These are phyloP conservation scores for Papiliotrema terrestris DNA, from an alignment of 1,284 basidiomycete species.

Conservation along the genomic window DNA sequence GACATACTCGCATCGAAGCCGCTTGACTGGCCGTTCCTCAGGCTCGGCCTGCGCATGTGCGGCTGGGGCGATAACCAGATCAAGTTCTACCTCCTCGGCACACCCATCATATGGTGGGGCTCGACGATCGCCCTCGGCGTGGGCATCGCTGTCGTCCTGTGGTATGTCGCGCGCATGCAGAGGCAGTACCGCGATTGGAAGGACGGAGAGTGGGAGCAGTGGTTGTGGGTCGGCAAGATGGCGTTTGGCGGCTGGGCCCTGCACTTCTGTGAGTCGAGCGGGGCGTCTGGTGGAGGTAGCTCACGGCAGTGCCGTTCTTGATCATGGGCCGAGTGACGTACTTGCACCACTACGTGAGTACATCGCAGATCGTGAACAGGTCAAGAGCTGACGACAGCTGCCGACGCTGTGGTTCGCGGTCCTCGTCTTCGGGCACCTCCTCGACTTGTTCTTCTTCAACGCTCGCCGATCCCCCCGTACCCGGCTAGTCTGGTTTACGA, in stretches of 20 bases:
- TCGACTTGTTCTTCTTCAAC: conserved; percentile 88
- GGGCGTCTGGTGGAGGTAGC: neutral
- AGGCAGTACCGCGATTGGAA: conserved; percentile 88
- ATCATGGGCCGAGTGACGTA: conserved; percentile 80
- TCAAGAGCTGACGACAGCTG: conserved; percentile 55
- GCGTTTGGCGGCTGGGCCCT: conserved; percentile 88
- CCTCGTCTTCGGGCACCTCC: conserved; percentile 80
- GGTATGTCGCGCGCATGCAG: conserved; percentile 80
- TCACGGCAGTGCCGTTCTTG: conserved; percentile 74
- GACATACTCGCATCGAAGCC: conserved; percentile 93
- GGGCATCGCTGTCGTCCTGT: conserved; percentile 56
- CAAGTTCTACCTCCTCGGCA: conserved; percentile 94
- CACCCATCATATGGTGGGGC: conserved; percentile 90
- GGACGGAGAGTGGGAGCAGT: conserved; percentile 85
- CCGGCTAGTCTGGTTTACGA: conserved; percentile 69
- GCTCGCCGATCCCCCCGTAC: conserved; percentile 61
- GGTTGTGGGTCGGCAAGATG: conserved; percentile 87
- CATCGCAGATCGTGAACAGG: conserved; percentile 41
- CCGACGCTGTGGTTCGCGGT: conserved; percentile 96
- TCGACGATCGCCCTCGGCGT: conserved; percentile 65
- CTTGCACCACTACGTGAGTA: conserved; percentile 49
- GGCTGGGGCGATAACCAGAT: conserved; percentile 84
- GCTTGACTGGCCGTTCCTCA: conserved; percentile 89
- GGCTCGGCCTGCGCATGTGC: conserved; percentile 90
- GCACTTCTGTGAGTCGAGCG: conserved; percentile 67